Evolutionary conservation across 148 eudicot genomes (phyloP).

Genomic region (Nyssa sinensis): DNA sequence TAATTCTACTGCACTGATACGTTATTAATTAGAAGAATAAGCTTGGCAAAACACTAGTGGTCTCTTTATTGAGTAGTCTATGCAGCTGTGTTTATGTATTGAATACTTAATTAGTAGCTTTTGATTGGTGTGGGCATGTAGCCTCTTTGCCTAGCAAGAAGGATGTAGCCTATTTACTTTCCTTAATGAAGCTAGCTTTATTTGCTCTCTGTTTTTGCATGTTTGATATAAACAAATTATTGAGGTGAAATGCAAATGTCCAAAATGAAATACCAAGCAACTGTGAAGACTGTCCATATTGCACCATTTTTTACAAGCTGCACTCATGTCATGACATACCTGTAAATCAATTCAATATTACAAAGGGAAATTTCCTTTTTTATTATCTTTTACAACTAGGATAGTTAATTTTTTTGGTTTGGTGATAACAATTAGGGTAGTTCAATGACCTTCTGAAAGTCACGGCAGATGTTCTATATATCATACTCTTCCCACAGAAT

Average conservation of each 20-base stretch:
- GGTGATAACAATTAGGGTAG: too few species aligned
- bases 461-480: too few species aligned
- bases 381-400: too few species aligned
- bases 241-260: too few species aligned
- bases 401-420: too few species aligned
- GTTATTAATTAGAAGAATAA: conserved; percentile 4
- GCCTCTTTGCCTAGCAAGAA: conserved; percentile 10
- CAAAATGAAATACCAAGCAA: too few species aligned
- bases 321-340: not conserved
- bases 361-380: not conserved
- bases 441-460: too few species aligned
- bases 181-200: conserved; percentile 9
- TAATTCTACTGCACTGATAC: not conserved
- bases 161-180: conserved; percentile 9
- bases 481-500: not conserved
- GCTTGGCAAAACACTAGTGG: not conserved
- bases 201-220: not conserved
- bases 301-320: not conserved
- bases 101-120: not conserved
- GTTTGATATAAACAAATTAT: too few species aligned
- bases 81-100: not conserved
- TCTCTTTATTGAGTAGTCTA: not conserved
- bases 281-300: not conserved
- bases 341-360: not conserved
- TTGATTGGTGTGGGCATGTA: conserved; percentile 2